Conservation (phyloP, 1,139 yeast species). For the Candida glucosophila region DNA sequence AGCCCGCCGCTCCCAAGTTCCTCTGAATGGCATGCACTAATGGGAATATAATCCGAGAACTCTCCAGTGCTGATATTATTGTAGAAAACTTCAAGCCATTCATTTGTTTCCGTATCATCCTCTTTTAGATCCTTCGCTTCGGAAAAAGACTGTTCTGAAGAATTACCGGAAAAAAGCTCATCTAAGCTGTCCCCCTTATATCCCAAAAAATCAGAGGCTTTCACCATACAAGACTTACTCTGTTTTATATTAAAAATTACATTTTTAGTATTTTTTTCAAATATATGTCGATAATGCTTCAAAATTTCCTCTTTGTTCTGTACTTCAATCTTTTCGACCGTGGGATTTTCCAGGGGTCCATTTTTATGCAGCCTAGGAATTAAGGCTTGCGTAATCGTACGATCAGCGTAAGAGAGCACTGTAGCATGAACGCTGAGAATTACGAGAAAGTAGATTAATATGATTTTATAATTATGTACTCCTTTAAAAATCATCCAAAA, state of each 20-base stretch:
- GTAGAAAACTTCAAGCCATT: constrained; percentile 12
- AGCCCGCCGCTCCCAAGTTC: constrained; percentile 13
- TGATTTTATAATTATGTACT: too few species aligned
- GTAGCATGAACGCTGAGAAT: not conserved
- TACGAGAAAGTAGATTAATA: too few species aligned
- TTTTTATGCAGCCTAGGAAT: too few species aligned
- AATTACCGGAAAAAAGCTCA: too few species aligned
- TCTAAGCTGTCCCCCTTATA: too few species aligned
- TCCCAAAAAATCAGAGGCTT: not conserved
- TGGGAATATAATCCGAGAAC: constrained; percentile 16
- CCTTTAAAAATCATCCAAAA: too few species aligned
- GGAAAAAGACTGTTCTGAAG: not conserved
- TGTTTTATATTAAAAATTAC: constrained; percentile 7
- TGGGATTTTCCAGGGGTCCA: not conserved
- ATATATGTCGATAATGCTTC: constrained; percentile 1
- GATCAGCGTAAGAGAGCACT: not conserved
- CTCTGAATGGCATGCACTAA: constrained; percentile 17
- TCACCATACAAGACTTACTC: constrained; percentile 5
- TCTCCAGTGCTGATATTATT: constrained; percentile 3
- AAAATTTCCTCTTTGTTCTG: constrained; percentile 2
- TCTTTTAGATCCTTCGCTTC: constrained; percentile 1
- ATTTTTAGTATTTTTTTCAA: constrained; percentile 1
- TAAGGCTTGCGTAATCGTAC: too few species aligned
- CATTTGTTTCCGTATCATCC: constrained; percentile 1
- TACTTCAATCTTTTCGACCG: constrained; percentile 1